Evolutionary conservation across 2,329 filamentous ascomycete genomes (phyloP), one percentile per base, ranked within the genome.

Genomic region (Microsporum ferrugineum): DNA sequence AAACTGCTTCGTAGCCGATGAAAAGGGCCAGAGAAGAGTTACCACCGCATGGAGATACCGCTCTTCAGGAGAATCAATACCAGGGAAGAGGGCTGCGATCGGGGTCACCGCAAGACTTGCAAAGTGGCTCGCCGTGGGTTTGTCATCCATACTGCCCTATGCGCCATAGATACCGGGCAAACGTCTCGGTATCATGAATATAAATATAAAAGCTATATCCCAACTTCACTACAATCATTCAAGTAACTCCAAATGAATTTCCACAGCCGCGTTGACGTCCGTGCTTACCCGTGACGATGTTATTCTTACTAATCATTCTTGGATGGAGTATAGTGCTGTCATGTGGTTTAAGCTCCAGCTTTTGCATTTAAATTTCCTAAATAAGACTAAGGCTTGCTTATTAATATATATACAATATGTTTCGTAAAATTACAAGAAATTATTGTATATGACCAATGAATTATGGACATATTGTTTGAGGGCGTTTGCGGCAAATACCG

Each of bases 21-120:
- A 96, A 73, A 89, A 96, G 0, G 92, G 92, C 91, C 92, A 97
- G 62, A 89, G 85, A 39, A 97, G 84, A 6, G 90, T 92, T 27
- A 96, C 84, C 14, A 88, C 79, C 43, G 88, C 91, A 62, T 83
- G 81, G 36, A 96, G 68, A 34, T 71, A 73, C 56, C 68, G 67
- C 29, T 68, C 60, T 14, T 66, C 57, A n/a, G 65, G 51, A 33
- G 66, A 29, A 14, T 72, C 67, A 51, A 72, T 63, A 7, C 64
- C 64, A 5, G 77, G 77, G 12, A 72, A 72, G 23, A 79, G 69
- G 62, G 74, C 66, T 49, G 76, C 72, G 60, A 79, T 77, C 27
- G 75, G 70, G 59, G 74, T 67, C 17, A 31, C 55, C 36, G 55
- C 23, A 39, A 57, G 39, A 43, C 36, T 31, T 39, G 34, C 31